phyloP scores from a whole-genome alignment of 148 eudicot genomes.

The Chenopodium berlandieri region DNA sequence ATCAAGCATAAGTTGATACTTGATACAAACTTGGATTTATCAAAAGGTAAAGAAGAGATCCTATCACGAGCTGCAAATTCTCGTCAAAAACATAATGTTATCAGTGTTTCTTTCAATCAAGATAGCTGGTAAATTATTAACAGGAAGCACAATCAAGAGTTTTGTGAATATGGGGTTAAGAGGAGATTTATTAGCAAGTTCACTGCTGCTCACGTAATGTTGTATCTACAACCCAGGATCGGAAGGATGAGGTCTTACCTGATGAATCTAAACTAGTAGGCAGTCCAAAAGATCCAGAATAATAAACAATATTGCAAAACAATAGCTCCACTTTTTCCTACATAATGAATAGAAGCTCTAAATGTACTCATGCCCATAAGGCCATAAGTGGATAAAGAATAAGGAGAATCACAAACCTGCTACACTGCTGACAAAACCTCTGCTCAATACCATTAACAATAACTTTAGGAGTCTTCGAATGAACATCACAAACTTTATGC shows the following conservation, averaged over 20 bases:
- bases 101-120: too few relatives aligned
- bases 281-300: background rate
- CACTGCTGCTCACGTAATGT: too few relatives aligned
- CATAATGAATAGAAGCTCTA: background rate
- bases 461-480: constrained; percentile 73
- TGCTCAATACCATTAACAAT: constrained; percentile 81
- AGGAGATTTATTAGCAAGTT: too few relatives aligned
- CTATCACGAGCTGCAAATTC: too few relatives aligned
- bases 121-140: too few relatives aligned
- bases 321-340: background rate
- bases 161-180: too few relatives aligned
- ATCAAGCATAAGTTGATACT: too few relatives aligned
- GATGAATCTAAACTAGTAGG: background rate
- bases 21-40: too few relatives aligned
- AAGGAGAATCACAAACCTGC: constrained; percentile 63
- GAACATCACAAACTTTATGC: constrained; percentile 91
- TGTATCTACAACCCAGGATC: background rate
- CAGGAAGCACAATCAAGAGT: too few relatives aligned
- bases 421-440: constrained; percentile 98
- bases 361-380: background rate
- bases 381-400: background rate
- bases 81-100: too few relatives aligned
- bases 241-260: background rate
- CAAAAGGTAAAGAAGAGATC: too few relatives aligned
- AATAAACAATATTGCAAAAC: background rate